Conservation (phyloP, 768 basidiomycete species). For the Pleurotus sapidus region DNA sequence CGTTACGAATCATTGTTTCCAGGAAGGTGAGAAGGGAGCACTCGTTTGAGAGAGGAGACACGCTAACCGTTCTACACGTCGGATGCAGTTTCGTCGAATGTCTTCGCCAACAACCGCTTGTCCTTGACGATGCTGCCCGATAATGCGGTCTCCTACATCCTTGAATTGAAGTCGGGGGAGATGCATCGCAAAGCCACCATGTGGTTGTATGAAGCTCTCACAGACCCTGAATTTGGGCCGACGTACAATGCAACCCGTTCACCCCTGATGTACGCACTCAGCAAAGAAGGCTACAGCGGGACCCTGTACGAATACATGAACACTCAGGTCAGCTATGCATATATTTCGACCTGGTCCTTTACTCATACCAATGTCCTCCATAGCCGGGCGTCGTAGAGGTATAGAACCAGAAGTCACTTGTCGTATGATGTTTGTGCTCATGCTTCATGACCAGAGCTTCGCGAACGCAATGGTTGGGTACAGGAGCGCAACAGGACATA, state of each 20-base stretch:
- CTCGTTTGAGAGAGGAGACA: background rate
- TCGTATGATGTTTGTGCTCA: too few relatives aligned
- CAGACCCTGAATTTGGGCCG: conserved; percentile 12
- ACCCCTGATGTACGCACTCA: conserved; percentile 14
- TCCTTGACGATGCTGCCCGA: conserved; percentile 5
- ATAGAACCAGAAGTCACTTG: too few relatives aligned
- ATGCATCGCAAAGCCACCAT: background rate
- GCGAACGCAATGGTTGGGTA: conserved; percentile 1
- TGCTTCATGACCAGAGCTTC: background rate
- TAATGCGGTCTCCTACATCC: background rate
- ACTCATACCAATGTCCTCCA: too few relatives aligned
- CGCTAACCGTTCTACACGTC: background rate
- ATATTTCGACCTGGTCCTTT: background rate
- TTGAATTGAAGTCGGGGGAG: conserved; percentile 7
- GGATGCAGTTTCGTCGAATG: background rate
- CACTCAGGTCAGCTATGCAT: background rate
- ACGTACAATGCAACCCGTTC: conserved; percentile 13
- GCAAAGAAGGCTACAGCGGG: conserved; percentile 5
- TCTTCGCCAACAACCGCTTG: conserved; percentile 10
- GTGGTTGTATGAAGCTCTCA: conserved; percentile 10
- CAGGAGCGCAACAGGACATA: background rate
- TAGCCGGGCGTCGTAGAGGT: too few relatives aligned
- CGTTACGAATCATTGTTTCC: conserved; percentile 1
- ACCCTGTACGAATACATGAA: conserved; percentile 7
- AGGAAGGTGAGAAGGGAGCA: background rate